phyloP scores from a whole-genome alignment of 257 asterid genomes.

The Penstemon davidsonii region DNA sequence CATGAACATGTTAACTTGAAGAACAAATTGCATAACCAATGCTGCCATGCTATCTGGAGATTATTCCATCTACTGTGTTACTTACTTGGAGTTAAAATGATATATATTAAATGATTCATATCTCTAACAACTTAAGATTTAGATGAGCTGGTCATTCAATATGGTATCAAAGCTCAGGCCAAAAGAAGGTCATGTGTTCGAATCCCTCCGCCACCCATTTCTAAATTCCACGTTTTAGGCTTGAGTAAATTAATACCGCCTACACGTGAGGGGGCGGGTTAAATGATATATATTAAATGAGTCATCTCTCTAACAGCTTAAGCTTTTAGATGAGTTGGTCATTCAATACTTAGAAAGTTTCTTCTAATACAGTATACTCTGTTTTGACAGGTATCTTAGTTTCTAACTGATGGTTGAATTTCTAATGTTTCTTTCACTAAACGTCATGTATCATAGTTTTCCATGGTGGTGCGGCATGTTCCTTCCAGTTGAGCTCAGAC shows the following conservation, averaged over 20 bases:
- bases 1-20: background rate
- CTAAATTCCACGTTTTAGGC: too few species aligned
- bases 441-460: background rate
- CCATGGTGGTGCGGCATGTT: constrained; percentile 5
- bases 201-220: too few species aligned
- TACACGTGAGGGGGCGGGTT: too few species aligned
- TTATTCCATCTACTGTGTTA: constrained; percentile 5
- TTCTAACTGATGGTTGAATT: background rate
- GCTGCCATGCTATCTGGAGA: background rate
- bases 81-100: background rate
- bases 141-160: too few species aligned
- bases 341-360: background rate
- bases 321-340: too few species aligned
- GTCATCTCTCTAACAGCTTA: too few species aligned
- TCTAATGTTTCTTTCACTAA: constrained; percentile 7
- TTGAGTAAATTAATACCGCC: too few species aligned
- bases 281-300: too few species aligned
- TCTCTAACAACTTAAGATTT: too few species aligned
- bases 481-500: constrained; percentile 15
- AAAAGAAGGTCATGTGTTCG: too few species aligned
- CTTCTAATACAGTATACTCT: background rate
- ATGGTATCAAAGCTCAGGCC: too few species aligned
- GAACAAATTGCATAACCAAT: background rate
- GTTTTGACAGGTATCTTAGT: background rate
- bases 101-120: too few species aligned